Percentiles rank a stretch among this genome's conserved stretches.
phyloP scores from a whole-genome alignment of 2,329 filamentous ascomycete species.

The Passalora sequoiae region DNA sequence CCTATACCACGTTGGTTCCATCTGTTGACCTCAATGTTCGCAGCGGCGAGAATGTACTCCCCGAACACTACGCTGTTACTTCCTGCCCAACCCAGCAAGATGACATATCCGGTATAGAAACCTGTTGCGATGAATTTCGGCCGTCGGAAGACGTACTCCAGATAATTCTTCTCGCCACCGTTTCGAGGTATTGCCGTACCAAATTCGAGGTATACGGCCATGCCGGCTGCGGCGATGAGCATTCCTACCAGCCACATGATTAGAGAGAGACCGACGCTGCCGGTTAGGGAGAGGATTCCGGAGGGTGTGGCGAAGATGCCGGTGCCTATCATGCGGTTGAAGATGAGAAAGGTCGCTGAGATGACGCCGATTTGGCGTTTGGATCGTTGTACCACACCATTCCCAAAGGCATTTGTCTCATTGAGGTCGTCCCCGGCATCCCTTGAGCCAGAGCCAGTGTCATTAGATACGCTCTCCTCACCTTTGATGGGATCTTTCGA shows the following conservation, averaged over 20 bases:
- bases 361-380: conserved; percentile 49
- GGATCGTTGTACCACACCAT: conserved; percentile 7
- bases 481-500: conserved; percentile 1
- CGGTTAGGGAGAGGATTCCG: conserved; percentile 23
- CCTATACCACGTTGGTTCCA: conserved; percentile 66
- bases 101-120: conserved; percentile 56
- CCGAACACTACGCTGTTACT: conserved; percentile 66
- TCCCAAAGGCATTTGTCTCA: neutral
- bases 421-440: conserved; percentile 1
- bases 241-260: conserved; percentile 41
- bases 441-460: neutral
- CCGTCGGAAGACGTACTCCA: conserved; percentile 46
- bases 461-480: conserved; percentile 4
- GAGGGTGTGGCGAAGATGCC: conserved; percentile 28
- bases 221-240: conserved; percentile 52
- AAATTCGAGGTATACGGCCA: conserved; percentile 62
- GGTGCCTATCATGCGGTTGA: conserved; percentile 30
- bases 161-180: conserved; percentile 52
- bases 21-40: conserved; percentile 55
- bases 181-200: conserved; percentile 61
- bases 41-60: conserved; percentile 64
- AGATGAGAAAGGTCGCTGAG: conserved; percentile 49
- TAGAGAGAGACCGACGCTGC: conserved; percentile 31
- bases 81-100: conserved; percentile 60
- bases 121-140: conserved; percentile 58